These are phyloP conservation scores for Nadsonia starkeyi-henricii DNA, from an alignment of 1,139 yeast genomes.

Conservation along the genomic window DNA sequence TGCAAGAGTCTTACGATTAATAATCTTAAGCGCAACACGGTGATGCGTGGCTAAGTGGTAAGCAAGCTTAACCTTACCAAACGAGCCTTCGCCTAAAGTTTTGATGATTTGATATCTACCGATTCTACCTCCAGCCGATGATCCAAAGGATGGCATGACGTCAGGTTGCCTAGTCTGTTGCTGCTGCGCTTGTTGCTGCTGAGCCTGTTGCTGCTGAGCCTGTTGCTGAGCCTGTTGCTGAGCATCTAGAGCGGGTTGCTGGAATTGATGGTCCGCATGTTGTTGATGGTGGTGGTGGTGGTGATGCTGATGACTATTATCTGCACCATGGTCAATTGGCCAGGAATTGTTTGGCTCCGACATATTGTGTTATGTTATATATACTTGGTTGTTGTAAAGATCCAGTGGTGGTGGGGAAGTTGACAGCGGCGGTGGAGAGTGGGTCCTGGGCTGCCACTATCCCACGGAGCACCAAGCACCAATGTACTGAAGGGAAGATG, in stretches of 20 bases:
- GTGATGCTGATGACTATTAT: background rate
- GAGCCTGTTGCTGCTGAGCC: background rate
- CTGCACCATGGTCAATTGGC: background rate
- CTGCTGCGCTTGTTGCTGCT: constrained; percentile 3
- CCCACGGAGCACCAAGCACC: no score
- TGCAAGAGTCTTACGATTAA: constrained; percentile 84
- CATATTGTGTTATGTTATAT: background rate
- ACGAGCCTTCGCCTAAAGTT: constrained; percentile 93
- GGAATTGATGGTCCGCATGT: background rate
- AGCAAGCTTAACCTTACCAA: constrained; percentile 93
- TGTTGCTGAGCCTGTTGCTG: background rate
- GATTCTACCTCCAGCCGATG: constrained; percentile 30
- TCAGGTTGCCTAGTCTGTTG: constrained; percentile 8
- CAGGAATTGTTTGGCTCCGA: background rate
- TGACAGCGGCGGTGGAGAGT: background rate
- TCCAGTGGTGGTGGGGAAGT: background rate
- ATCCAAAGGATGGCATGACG: constrained; percentile 15
- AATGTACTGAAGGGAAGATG: no score
- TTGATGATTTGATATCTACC: constrained; percentile 92
- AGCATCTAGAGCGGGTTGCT: background rate
- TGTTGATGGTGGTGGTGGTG: background rate
- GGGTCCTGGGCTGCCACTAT: no score
- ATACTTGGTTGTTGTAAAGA: background rate
- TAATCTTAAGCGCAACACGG: constrained; percentile 85
- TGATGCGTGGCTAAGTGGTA: constrained; percentile 89